A percentile compares a stretch with the other conserved stretches of the same genome.
Evolutionary conservation across 345 rosid species (phyloP).

Genomic region (Melaleuca quinquenervia): DNA sequence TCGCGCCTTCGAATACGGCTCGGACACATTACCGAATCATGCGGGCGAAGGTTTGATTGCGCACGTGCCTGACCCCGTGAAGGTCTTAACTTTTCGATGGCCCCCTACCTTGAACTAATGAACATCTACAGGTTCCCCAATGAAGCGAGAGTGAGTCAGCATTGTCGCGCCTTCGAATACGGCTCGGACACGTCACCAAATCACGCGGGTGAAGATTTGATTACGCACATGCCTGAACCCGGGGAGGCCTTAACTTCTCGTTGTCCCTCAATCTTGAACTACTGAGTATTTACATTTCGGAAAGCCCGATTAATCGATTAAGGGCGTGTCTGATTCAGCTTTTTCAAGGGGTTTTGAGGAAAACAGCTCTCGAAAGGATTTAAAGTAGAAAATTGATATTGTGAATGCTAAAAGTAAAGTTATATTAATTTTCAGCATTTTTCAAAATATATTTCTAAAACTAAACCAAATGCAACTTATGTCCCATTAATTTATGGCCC

Average conservation of each 20-base stretch:
- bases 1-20: not conserved
- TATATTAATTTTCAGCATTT: too few relatives aligned
- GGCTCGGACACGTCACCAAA: not conserved
- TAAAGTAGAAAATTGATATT: too few relatives aligned
- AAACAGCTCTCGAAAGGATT: too few relatives aligned
- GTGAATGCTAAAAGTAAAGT: too few relatives aligned
- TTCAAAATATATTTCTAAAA: too few relatives aligned
- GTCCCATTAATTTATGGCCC: not conserved
- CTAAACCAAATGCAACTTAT: too few relatives aligned
- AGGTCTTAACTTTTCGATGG: not conserved
- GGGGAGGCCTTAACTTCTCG: not conserved
- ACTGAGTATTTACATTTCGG: not conserved
- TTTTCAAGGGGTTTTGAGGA: too few relatives aligned
- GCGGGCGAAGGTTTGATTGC: not conserved
- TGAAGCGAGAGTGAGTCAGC: not conserved
- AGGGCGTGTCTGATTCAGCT: too few relatives aligned
- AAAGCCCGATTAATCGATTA: not conserved
- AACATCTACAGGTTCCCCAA: not conserved
- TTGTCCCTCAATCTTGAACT: not conserved
- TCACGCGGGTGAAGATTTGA: not conserved
- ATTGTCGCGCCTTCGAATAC: not conserved
- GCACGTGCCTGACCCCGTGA: not conserved
- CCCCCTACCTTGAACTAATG: not conserved
- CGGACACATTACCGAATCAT: not conserved
- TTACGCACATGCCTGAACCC: not conserved